These are phyloP conservation scores for Rauvolfia tetraphylla DNA, from an alignment of 257 asterid species.

Conservation along the genomic window DNA sequence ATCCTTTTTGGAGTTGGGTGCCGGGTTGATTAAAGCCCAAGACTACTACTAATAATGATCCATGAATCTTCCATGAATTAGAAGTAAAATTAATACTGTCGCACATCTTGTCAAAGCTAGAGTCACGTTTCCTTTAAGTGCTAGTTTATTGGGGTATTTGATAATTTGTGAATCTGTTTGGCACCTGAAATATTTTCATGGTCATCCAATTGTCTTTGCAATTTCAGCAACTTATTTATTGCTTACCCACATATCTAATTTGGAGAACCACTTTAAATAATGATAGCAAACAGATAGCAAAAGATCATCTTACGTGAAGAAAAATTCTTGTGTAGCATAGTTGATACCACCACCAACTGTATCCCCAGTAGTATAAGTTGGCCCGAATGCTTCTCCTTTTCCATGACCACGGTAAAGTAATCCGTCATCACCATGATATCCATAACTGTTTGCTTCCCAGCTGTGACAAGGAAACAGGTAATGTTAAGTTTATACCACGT, in stretches of 20 bases:
- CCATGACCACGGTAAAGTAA: constrained; percentile 84
- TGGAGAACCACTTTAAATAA: not conserved
- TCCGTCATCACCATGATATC: constrained; percentile 96
- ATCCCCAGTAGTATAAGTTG: constrained; percentile 78
- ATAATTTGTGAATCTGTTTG: not conserved
- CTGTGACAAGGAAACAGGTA: constrained; percentile 35
- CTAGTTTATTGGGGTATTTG: not conserved
- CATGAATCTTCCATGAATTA: not conserved
- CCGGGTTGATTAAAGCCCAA: too few relatives aligned
- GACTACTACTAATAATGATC: not conserved
- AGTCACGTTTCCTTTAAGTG: too few relatives aligned
- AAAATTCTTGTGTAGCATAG: constrained; percentile 72
- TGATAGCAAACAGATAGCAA: not conserved
- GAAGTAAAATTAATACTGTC: not conserved
- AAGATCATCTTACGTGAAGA: constrained; percentile 76
- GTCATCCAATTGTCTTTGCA: not conserved
- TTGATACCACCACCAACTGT: constrained; percentile 95
- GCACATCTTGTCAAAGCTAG: not conserved
- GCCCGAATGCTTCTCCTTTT: constrained; percentile 89
- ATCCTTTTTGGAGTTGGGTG: too few relatives aligned
- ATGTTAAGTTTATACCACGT: not conserved
- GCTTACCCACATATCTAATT: not conserved
- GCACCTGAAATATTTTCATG: not conserved
- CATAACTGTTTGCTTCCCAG: constrained; percentile 90
- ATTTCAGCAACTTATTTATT: not conserved